These are phyloP conservation scores for Xerocomus potaroensis DNA, from an alignment of 768 basidiomycete genomes.

Conservation along the genomic window DNA sequence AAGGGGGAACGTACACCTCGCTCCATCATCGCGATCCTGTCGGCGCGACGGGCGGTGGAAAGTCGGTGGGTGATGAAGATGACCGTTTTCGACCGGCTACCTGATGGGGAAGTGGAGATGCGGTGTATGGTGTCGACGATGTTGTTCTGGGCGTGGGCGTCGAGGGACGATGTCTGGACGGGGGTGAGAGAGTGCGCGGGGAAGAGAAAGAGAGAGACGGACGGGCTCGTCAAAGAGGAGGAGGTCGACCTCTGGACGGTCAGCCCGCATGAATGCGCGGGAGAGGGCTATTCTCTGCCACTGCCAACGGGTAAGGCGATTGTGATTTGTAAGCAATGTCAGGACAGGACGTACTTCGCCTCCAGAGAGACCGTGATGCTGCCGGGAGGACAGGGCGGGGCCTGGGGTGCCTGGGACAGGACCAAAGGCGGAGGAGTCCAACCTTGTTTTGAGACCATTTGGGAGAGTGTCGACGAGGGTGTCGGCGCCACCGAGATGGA, in stretches of 20 bases:
- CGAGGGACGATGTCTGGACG: conserved; percentile 69
- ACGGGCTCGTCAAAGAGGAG: conserved; percentile 85
- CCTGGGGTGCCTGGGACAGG: conserved; percentile 33
- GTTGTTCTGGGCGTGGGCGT: conserved; percentile 74
- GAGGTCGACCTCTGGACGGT: conserved; percentile 69
- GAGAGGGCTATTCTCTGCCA: conserved; percentile 88
- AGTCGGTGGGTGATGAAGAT: conserved; percentile 84
- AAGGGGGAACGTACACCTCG: conserved; percentile 46
- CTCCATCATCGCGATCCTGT: conserved; percentile 87
- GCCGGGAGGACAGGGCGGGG: conserved; percentile 32
- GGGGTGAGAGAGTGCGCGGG: neutral
- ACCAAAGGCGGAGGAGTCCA: conserved; percentile 63
- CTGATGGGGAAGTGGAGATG: conserved; percentile 54
- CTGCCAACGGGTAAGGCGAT: conserved; percentile 33
- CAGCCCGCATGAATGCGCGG: conserved; percentile 82
- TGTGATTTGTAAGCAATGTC: conserved; percentile 11
- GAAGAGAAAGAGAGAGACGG: conserved; percentile 5
- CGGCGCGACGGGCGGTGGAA: conserved; percentile 75
- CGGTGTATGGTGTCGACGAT: conserved; percentile 73
- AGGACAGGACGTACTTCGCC: conserved; percentile 59
- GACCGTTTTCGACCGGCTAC: conserved; percentile 64
- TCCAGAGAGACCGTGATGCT: conserved; percentile 70
- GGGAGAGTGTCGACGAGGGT: conserved; percentile 62
- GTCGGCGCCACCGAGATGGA: conserved; percentile 69
- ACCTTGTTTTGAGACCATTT: conserved; percentile 65